These are phyloP conservation scores for Calocybe indica DNA, from an alignment of 768 basidiomycete species.

Conservation along the genomic window DNA sequence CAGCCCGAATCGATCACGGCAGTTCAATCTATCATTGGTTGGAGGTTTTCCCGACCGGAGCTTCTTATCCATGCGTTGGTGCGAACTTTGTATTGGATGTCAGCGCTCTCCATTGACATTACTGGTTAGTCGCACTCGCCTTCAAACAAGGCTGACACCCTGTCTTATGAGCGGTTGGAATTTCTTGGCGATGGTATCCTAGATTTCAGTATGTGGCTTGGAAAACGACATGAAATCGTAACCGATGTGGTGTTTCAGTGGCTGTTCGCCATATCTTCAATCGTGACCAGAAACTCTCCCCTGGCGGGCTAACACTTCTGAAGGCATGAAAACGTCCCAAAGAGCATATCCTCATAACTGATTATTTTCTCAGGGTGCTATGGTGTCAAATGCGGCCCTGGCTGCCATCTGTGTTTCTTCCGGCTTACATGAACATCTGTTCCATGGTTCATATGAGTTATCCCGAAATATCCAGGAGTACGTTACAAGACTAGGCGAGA, in stretches of 20 bases:
- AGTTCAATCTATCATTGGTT: slow-evolving; percentile 61
- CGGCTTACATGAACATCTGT: slow-evolving; percentile 58
- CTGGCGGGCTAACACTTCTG: slow-evolving; percentile 72
- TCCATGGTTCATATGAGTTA: slow-evolving; percentile 28
- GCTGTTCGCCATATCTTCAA: slow-evolving; percentile 66
- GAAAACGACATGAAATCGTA: slow-evolving; percentile 2
- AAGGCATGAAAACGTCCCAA: slow-evolving; percentile 41
- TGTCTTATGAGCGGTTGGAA: slow-evolving; percentile 71
- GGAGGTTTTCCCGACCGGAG: slow-evolving; percentile 54
- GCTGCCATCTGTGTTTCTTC: slow-evolving; percentile 71
- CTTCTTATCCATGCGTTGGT: slow-evolving; percentile 74
- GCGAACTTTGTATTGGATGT: slow-evolving; percentile 12
- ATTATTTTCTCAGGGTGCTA: slow-evolving; percentile 49
- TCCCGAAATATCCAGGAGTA: slow-evolving; percentile 41
- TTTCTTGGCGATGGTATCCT: slow-evolving; percentile 85
- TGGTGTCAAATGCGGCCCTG: slow-evolving; percentile 79
- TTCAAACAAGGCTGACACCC: slow-evolving; percentile 45
- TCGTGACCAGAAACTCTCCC: slow-evolving; percentile 56
- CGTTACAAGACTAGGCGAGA: slow-evolving; percentile 48
- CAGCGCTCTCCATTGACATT: neutral
- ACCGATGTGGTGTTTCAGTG: slow-evolving; percentile 37
- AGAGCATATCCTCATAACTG: no score
- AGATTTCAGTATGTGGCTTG: slow-evolving; percentile 59
- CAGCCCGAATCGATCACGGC: slow-evolving; percentile 42
- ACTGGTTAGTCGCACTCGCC: slow-evolving; percentile 62